A percentile compares a stretch with the other conserved stretches of the same genome.
Evolutionary conservation across 1,284 basidiomycete species (phyloP).

Genomic region (Trametes sp.): DNA sequence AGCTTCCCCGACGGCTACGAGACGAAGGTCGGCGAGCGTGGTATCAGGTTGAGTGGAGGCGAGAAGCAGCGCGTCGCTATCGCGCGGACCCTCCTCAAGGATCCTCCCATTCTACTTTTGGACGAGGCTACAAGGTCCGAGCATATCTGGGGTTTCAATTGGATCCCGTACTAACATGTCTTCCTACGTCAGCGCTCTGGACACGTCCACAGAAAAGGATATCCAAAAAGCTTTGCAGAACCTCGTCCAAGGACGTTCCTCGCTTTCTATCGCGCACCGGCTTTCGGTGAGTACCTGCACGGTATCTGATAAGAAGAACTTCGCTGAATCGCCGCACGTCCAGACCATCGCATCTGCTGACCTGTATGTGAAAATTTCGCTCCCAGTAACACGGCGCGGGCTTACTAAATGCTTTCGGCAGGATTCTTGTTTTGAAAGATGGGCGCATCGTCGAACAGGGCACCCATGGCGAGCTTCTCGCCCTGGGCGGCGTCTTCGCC

Average conservation of each 20-base stretch:
- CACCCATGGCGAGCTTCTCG: conserved; percentile 75
- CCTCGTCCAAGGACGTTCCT: conserved; percentile 73
- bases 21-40: conserved; percentile 84
- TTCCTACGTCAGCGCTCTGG: conserved; percentile 63
- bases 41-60: conserved; percentile 79
- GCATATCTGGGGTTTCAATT: conserved; percentile 14
- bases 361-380: conserved; percentile 54
- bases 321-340: conserved; percentile 31
- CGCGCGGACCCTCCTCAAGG: conserved; percentile 86
- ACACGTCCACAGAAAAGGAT: conserved; percentile 85
- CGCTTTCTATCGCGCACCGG: conserved; percentile 82
- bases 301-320: conserved; percentile 13
- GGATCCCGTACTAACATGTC: conserved; percentile 21
- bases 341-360: conserved; percentile 82
- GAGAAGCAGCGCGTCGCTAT: conserved; percentile 90
- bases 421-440: conserved; percentile 84
- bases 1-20: conserved; percentile 85
- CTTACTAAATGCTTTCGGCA: conserved; percentile 42
- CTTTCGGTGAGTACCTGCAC: conserved; percentile 65
- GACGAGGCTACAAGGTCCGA: conserved; percentile 82
- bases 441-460: conserved; percentile 85
- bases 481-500: conserved; percentile 74
- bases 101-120: conserved; percentile 83
- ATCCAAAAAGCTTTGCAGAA: conserved; percentile 86
- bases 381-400: conserved; percentile 5